A percentile compares a stretch with the other conserved stretches of the same genome.
Conservation (phyloP, 148 eudicot genomes). For the Cornus suecica region DNA sequence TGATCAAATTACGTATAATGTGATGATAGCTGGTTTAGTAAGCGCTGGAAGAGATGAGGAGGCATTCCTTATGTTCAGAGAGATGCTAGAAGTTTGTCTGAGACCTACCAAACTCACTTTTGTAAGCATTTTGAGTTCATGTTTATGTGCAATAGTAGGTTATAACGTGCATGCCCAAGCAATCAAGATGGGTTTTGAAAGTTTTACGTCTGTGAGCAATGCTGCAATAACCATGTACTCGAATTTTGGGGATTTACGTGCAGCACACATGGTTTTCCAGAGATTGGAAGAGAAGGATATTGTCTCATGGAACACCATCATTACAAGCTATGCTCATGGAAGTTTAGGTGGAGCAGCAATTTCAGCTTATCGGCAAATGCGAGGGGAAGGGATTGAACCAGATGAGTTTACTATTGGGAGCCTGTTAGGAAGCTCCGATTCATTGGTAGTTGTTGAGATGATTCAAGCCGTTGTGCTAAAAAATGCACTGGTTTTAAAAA, state of each 20-base stretch:
- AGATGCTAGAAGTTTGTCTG: conserved; percentile 42
- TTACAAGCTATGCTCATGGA: conserved; percentile 54
- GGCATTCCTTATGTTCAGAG: conserved; percentile 46
- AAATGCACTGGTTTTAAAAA: conserved; percentile 43
- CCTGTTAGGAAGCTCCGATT: conserved; percentile 41
- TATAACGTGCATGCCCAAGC: conserved; percentile 56
- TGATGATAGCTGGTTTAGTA: conserved; percentile 67
- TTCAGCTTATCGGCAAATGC: conserved; percentile 49
- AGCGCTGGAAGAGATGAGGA: conserved; percentile 46
- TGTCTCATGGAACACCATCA: too few species aligned
- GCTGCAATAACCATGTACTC: conserved; percentile 73
- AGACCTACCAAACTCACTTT: conserved; percentile 72
- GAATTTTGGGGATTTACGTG: conserved; percentile 39
- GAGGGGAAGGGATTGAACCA: conserved; percentile 42
- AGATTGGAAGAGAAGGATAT: conserved; percentile 44
- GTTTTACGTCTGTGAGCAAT: conserved; percentile 60
- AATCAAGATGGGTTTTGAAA: conserved; percentile 57
- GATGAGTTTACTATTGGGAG: conserved; percentile 86
- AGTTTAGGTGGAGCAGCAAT: conserved; percentile 37
- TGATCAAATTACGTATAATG: conserved; percentile 68
- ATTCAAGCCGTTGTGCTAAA: conserved; percentile 49
- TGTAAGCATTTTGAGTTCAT: conserved; percentile 65
- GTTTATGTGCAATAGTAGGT: conserved; percentile 32
- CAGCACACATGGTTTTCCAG: conserved; percentile 37
- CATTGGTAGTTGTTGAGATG: conserved; percentile 42